A percentile compares a stretch with the other conserved stretches of the same genome.
Conservation (phyloP, 164 flowering plant species). For the Piper longum region DNA sequence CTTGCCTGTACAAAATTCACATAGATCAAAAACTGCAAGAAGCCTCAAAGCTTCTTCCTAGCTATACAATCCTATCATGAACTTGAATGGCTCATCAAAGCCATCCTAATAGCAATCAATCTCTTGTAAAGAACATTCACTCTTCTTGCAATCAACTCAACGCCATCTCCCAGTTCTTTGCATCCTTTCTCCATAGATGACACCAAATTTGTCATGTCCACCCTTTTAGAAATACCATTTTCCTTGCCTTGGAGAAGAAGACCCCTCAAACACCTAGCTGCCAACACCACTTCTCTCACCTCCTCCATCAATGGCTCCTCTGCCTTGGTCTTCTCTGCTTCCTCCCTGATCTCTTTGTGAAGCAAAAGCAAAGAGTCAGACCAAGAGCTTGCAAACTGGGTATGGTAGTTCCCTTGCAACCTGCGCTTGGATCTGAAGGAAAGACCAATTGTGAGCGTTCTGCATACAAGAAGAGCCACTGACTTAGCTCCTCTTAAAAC, state of each 20-base stretch:
- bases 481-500: constrained; percentile 19
- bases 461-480: constrained; percentile 11
- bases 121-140: constrained; percentile 20
- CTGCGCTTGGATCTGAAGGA: constrained; percentile 22
- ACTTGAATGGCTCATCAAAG: constrained; percentile 14
- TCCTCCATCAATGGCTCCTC: constrained; percentile 7
- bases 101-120: constrained; percentile 24
- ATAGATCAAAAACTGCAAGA: not conserved
- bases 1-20: not conserved
- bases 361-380: constrained; percentile 11
- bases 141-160: constrained; percentile 12
- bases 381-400: constrained; percentile 5
- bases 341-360: constrained; percentile 13
- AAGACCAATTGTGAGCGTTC: constrained; percentile 10
- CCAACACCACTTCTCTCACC: constrained; percentile 9
- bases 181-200: constrained; percentile 14
- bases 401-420: constrained; percentile 3
- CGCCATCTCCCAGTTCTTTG: constrained; percentile 14
- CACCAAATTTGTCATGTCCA: constrained; percentile 6
- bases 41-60: not conserved
- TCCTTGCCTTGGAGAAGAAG: constrained; percentile 3
- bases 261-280: constrained; percentile 8
- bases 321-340: constrained; percentile 10
- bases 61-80: not conserved
- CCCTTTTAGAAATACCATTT: constrained; percentile 2